A percentile compares a stretch with the other conserved stretches of the same genome.
Evolutionary conservation across 805 yeast species (phyloP).

Genomic region (Yarrowia osloensis): DNA sequence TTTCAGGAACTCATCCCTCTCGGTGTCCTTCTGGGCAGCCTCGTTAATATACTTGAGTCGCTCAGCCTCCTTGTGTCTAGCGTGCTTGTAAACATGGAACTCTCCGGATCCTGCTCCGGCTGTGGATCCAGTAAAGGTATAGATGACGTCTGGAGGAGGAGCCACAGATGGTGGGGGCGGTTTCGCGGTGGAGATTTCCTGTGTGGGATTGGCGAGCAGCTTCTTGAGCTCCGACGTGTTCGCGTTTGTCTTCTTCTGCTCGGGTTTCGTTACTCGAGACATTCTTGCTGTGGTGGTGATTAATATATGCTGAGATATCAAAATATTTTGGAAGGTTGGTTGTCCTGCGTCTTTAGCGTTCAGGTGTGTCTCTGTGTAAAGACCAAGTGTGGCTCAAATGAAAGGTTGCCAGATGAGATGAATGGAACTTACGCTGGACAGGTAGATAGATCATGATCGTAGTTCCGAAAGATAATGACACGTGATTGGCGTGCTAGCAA

Average conservation of each 20-base stretch:
- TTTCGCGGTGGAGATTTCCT: slow-evolving; percentile 28
- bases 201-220: slow-evolving; percentile 27
- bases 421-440: too few species aligned
- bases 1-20: slow-evolving; percentile 37
- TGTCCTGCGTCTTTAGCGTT: slow-evolving; percentile 5
- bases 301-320: not conserved
- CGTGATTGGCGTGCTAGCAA: not conserved
- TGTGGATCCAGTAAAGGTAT: slow-evolving; percentile 41
- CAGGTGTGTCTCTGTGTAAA: not conserved
- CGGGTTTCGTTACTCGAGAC: slow-evolving; percentile 20
- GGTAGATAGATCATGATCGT: too few species aligned
- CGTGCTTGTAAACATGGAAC: slow-evolving; percentile 43
- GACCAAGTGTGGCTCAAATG: not conserved
- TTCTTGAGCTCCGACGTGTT: slow-evolving; percentile 22
- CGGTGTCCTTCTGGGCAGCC: slow-evolving; percentile 35
- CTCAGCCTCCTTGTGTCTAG: slow-evolving; percentile 41
- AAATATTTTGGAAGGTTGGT: slow-evolving; percentile 3
- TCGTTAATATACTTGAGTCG: slow-evolving; percentile 37
- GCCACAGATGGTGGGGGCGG: slow-evolving; percentile 31
- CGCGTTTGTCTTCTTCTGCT: slow-evolving; percentile 3
- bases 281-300: not conserved
- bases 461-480: too few species aligned
- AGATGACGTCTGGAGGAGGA: slow-evolving; percentile 40
- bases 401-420: not conserved
- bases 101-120: slow-evolving; percentile 47